phyloP scores from a whole-genome alignment of 163 green algal genomes.

The Scenedesmus sp. region DNA sequence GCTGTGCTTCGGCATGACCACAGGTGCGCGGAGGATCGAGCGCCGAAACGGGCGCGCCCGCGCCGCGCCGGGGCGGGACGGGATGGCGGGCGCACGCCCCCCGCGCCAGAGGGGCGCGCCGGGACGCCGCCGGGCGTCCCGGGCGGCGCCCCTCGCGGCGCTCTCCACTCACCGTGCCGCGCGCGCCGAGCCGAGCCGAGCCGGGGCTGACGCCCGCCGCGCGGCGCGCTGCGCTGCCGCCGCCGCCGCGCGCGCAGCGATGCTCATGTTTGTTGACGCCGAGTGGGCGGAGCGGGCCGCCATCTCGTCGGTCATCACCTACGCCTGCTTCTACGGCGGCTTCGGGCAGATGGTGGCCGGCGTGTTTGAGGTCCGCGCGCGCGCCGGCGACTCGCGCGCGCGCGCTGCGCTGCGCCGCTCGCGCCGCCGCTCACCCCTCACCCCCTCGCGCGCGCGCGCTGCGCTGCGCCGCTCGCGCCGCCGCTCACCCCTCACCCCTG shows the following conservation, averaged over 20 bases:
- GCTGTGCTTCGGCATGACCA: slow-evolving; percentile 62
- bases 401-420: no score
- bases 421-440: no score
- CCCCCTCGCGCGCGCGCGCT: no score
- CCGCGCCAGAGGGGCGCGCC: no score
- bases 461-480: no score
- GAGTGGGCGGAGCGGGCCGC: slow-evolving; percentile 43
- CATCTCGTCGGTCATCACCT: slow-evolving; percentile 50
- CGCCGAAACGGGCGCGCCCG: no score
- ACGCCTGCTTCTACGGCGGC: slow-evolving; percentile 62
- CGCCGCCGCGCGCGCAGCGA: slow-evolving; percentile 1
- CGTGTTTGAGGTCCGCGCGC: slow-evolving; percentile 68
- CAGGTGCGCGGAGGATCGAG: slow-evolving; percentile 39
- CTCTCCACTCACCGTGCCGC: no score
- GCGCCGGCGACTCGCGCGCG: not conserved
- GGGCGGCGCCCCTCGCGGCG: no score
- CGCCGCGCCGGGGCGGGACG: no score
- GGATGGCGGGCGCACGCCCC: no score
- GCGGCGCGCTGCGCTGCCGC: not conserved
- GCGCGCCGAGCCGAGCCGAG: no score
- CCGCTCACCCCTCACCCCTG: not conserved
- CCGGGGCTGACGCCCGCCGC: not conserved
- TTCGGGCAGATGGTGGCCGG: slow-evolving; percentile 72
- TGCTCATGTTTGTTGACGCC: slow-evolving; percentile 63
- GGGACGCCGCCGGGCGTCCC: no score